Base-by-base conservation (phyloP, 176 grass and related monocot species). In the Leersia perrieri region DNA sequence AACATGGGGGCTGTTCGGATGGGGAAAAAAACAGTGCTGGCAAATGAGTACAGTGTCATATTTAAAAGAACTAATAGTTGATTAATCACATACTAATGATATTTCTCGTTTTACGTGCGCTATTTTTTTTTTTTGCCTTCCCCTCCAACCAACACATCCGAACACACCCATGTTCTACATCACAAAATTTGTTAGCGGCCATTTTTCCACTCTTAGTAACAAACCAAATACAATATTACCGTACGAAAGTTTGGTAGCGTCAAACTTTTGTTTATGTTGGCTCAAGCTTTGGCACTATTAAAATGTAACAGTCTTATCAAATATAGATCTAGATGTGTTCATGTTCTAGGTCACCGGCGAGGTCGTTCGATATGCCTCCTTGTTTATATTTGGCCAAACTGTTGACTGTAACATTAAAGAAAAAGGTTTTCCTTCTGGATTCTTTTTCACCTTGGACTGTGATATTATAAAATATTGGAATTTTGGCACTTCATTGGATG, bases 301-400 rank as follows among this genome's bases (percentile, higher is more conserved):
- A 51, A 51, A 20, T 18, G n/a, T n/a, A n/a, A n/a, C n/a, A n/a
- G 20, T 80, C 49, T 73, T 64, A 84, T 77, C 60, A 12, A 27
- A 20, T 69, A 3, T 47, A 34, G 9, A 15, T 68, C 69, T 62
- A 27, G 5, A 3, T 80, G 63, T 75, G 75, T 63, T 38, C 62
- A 45, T 32, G 33, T 74, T 63, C 41, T 72, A 58, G n/a, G n/a
- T 9, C 53, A 25, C 25, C 53, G 51, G 6, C 7, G 40, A 64
- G 71, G 65, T 39, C 31, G 70, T 62, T 51, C 39, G 33, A 33
- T 18, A 38, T 77, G 55, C n/a, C 14, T 82, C 11, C 18, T n/a
- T 60, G 11, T 20, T n/a, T 30, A 33, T 64, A 72, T 72, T 57
- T 64, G 30, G 11, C 53, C 60, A 80, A 26, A 5, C 28, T 66